These are phyloP conservation scores for Colletotrichum spinosum DNA, from an alignment of 2,329 filamentous ascomycete species.

Conservation along the genomic window DNA sequence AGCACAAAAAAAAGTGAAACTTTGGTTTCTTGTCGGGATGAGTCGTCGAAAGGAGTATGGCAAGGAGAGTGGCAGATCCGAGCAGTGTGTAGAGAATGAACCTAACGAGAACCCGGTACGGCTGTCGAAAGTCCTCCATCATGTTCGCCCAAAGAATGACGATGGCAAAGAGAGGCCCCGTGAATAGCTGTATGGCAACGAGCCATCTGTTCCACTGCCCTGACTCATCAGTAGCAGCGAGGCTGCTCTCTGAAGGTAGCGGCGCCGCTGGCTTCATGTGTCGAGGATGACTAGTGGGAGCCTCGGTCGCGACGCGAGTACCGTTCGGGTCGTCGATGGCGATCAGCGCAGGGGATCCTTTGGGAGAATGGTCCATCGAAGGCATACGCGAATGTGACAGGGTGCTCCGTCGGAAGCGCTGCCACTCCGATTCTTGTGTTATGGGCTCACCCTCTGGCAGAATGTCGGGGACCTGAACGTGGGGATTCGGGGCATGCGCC, in stretches of 20 bases:
- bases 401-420: conserved; percentile 66
- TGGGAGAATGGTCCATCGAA: conserved; percentile 42
- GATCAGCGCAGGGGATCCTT: conserved; percentile 46
- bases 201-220: conserved; percentile 93
- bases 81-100: conserved; percentile 75
- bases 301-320: conserved; percentile 28
- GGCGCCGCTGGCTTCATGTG: conserved; percentile 10
- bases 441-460: conserved; percentile 47
- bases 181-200: conserved; percentile 85
- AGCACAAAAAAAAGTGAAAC: conserved; percentile 84
- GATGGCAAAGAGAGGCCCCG: conserved; percentile 85
- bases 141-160: conserved; percentile 80
- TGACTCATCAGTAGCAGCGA: conserved; percentile 43
- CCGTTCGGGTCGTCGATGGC: conserved; percentile 41
- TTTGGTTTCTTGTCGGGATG: conserved; percentile 74
- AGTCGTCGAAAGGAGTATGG: conserved; percentile 75
- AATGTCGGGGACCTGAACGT: conserved; percentile 49
- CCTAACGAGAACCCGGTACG: conserved; percentile 63
- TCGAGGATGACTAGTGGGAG: conserved; percentile 23
- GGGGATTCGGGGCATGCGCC: conserved; percentile 39
- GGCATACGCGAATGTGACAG: conserved; percentile 45
- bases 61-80: conserved; percentile 74
- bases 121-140: conserved; percentile 66
- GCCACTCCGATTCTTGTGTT: conserved; percentile 67
- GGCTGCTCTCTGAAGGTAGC: conserved; percentile 33